Base-by-base conservation (phyloP, 345 rosid species). In the Xanthoceras sorbifolium region DNA sequence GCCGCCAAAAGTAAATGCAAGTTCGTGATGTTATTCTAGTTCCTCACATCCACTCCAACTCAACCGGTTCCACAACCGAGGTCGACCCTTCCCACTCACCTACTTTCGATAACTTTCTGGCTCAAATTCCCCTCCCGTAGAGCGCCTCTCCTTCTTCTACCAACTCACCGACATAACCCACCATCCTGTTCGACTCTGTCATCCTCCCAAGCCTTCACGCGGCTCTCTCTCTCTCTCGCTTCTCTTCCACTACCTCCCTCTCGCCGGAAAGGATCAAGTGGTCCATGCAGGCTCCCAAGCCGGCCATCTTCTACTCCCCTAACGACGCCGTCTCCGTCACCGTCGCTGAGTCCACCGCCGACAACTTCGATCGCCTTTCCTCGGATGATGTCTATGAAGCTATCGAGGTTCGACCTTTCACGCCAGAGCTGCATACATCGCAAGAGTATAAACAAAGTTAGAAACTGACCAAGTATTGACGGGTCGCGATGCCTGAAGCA, bases 111-210 rank as follows among this genome's bases (percentile, higher is more conserved):
- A n/a, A 62, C 71, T 0, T 32, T 72, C 26, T 82, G 84, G 80
- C 70, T 89, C 44, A 76, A 81, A 0, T 69, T 82, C 5, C n/a
- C n/a, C 20, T 9, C 88, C 84, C 1, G 83, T 81, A 0, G 72
- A 87, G 20, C 84, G 82, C 32, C 77, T 87, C 77, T n/a, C n/a
- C n/a, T 77, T 84, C 73, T 85, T 85, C 79, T 84, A 78, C 76
- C 23, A 9, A 44, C 71, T 85, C 64, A 15, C 80, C 23, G 22
- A 74, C 10, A 69, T 78, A 59, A 75, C 86, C 42, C 76, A 76
- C 0, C 8, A 75, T n/a, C 71, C n/a, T 23, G 9, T 85, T 87
- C 67, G 31, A 87, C 84, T 85, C 85, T 2, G 72, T 55, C 11
- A 64, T 83, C 71, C 74, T 85, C 23, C 86, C 85, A 0, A 85